Percentiles rank a stretch among this genome's conserved stretches.
phyloP scores from a whole-genome alignment of 306 rosid species.

The Fragaria nilgerrensis region DNA sequence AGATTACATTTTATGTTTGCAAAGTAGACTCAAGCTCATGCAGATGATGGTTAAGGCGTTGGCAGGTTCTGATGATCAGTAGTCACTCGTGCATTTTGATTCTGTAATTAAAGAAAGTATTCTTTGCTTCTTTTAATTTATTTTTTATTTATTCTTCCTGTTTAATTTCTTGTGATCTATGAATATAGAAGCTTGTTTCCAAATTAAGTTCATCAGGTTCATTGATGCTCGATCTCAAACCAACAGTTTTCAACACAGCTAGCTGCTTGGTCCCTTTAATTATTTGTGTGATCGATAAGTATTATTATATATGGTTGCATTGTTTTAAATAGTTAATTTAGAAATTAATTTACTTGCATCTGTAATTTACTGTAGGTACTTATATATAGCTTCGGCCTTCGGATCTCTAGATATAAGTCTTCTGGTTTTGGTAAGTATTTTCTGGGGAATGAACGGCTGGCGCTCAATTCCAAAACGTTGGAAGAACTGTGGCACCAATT shows the following conservation, averaged over 20 bases:
- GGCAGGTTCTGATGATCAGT: conserved; percentile 31
- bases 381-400: too few species aligned
- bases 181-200: background rate
- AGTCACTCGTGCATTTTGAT: background rate
- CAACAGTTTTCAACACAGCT: background rate
- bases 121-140: background rate
- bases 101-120: conserved; percentile 14
- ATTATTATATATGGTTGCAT: background rate
- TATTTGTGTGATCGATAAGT: background rate
- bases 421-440: too few species aligned
- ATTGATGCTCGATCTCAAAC: background rate
- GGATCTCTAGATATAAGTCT: too few species aligned
- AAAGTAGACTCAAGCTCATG: conserved; percentile 77
- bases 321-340: background rate
- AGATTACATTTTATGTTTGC: conserved; percentile 65
- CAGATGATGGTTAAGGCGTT: conserved; percentile 66
- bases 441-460: too few species aligned
- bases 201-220: background rate
- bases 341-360: background rate
- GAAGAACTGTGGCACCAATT: too few species aligned
- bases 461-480: too few species aligned
- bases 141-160: background rate
- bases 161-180: background rate
- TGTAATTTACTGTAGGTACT: background rate
- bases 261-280: background rate